Evolutionary conservation across 2,329 filamentous ascomycete genomes (phyloP).

Genomic region (Epichloe uncinata): DNA sequence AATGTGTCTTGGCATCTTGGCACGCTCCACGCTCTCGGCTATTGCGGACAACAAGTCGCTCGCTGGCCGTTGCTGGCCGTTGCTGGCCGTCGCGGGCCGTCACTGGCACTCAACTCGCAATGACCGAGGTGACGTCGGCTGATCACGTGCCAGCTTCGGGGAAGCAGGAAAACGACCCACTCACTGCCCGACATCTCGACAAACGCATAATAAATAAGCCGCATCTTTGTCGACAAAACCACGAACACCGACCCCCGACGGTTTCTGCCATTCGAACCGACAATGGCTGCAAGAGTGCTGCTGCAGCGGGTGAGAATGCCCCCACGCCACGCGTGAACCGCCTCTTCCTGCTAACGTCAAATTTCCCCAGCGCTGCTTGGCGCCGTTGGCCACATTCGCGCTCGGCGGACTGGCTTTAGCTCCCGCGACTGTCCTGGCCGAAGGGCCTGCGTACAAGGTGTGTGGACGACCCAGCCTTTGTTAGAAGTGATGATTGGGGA

Average conservation of each 20-base stretch:
- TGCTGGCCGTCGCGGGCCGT: no score
- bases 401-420: conserved; percentile 34
- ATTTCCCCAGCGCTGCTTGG: conserved; percentile 32
- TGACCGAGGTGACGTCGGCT: conserved; percentile 1
- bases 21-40: no score
- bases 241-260: conserved; percentile 13
- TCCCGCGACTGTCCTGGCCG: conserved; percentile 36
- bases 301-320: conserved; percentile 35
- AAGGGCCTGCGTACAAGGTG: conserved; percentile 30
- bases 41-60: no score
- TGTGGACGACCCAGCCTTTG: not conserved
- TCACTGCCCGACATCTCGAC: conserved; percentile 2
- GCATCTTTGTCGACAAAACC: conserved; percentile 9
- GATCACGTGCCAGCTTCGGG: conserved; percentile 7
- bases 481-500: not conserved
- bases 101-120: no score
- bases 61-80: not conserved
- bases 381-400: conserved; percentile 40
- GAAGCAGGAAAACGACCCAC: conserved; percentile 6
- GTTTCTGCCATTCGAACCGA: conserved; percentile 30
- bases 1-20: not conserved
- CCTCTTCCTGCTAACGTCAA: conserved; percentile 15
- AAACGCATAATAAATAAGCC: not conserved
- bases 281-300: conserved; percentile 47
- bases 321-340: conserved; percentile 5